Conservation (phyloP, 345 rosid genomes). For the Populus ilicifolia region DNA sequence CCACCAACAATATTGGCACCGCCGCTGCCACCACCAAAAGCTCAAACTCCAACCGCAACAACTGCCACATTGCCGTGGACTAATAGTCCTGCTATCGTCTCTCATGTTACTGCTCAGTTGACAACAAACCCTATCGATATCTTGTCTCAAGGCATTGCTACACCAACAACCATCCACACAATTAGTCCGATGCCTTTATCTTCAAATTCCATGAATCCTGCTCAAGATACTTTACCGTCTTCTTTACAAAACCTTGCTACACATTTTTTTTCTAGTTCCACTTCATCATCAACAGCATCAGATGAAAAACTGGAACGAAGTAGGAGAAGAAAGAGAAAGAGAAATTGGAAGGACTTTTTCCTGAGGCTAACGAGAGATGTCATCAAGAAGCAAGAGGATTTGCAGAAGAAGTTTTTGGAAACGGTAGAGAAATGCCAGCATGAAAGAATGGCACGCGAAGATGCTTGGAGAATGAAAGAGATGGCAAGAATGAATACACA, state of each 20-base stretch:
- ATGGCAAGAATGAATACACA: conserved; percentile 53
- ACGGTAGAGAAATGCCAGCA: conserved; percentile 56
- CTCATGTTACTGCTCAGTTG: conserved; percentile 20
- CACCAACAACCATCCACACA: background rate
- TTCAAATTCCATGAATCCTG: conserved; percentile 18
- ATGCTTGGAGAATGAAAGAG: conserved; percentile 68
- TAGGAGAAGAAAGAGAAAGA: conserved; percentile 42
- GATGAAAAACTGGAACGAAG: conserved; percentile 28
- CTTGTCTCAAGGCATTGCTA: background rate
- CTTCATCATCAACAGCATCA: conserved; percentile 38
- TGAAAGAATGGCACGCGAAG: conserved; percentile 65
- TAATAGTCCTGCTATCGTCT: conserved; percentile 1
- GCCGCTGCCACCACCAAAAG: background rate
- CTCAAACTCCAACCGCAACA: conserved; percentile 12
- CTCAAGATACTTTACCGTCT: conserved; percentile 20
- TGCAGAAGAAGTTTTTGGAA: conserved; percentile 67
- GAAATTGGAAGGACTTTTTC: conserved; percentile 52
- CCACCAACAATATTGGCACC: background rate
- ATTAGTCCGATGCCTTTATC: conserved; percentile 16
- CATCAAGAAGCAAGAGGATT: conserved; percentile 65
- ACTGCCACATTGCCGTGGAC: conserved; percentile 21
- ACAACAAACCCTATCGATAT: background rate
- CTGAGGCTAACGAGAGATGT: conserved; percentile 56
- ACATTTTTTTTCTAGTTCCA: conserved; percentile 30
- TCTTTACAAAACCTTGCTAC: conserved; percentile 25